Conservation (phyloP, 805 yeast species). For the Dipodascopsis uninucleata region DNA sequence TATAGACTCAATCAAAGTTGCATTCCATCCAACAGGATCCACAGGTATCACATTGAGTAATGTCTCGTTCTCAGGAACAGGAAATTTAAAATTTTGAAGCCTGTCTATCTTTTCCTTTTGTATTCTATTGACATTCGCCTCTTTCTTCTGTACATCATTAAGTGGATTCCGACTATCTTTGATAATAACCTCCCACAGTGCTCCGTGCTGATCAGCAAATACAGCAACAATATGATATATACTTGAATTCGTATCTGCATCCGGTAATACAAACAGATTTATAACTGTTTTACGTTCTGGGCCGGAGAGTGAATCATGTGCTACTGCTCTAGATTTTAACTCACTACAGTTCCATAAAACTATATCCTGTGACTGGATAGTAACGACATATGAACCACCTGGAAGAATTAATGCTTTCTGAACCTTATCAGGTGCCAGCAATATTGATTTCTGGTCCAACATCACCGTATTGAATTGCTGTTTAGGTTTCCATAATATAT, state of each 20-base stretch:
- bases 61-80: slow-evolving; percentile 37
- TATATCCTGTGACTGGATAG: slow-evolving; percentile 43
- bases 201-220: slow-evolving; percentile 26
- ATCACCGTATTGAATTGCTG: slow-evolving; percentile 17
- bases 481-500: slow-evolving; percentile 51
- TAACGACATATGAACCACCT: slow-evolving; percentile 46
- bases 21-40: slow-evolving; percentile 62
- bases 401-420: slow-evolving; percentile 48
- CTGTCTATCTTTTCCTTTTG: slow-evolving; percentile 8
- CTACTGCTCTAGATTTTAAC: slow-evolving; percentile 11
- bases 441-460: slow-evolving; percentile 34
- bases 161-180: neutral
- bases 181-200: slow-evolving; percentile 25
- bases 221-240: slow-evolving; percentile 26
- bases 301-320: slow-evolving; percentile 4
- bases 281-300: slow-evolving; percentile 12
- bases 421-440: slow-evolving; percentile 48
- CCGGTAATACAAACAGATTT: slow-evolving; percentile 40
- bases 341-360: slow-evolving; percentile 58
- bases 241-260: slow-evolving; percentile 16
- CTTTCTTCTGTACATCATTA: neutral
- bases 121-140: slow-evolving; percentile 1
- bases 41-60: slow-evolving; percentile 39
- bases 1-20: slow-evolving; percentile 37
- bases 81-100: slow-evolving; percentile 27